phyloP scores from a whole-genome alignment of 768 basidiomycete genomes.

The Lanmaoa rubissima region DNA sequence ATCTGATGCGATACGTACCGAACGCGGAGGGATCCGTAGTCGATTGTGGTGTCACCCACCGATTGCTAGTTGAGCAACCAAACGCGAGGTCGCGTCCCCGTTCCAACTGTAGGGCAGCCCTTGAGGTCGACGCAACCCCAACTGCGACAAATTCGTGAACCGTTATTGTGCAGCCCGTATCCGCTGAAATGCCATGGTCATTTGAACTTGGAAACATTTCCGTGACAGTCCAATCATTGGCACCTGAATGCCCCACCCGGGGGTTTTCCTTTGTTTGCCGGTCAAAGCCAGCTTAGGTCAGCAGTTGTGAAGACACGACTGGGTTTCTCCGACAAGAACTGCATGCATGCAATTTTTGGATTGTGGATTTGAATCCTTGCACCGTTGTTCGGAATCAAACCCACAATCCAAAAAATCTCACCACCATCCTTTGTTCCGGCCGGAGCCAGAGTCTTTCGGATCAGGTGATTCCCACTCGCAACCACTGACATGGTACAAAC shows the following conservation, averaged over 20 bases:
- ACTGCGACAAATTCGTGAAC: constrained; percentile 22
- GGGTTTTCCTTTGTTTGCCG: not conserved
- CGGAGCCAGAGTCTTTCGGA: too few species aligned
- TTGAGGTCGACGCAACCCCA: not conserved
- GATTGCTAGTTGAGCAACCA: constrained; percentile 9
- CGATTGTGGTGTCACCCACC: constrained; percentile 22
- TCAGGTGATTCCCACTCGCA: not conserved
- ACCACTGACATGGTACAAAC: constrained; percentile 15
- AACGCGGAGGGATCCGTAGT: constrained; percentile 17
- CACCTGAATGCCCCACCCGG: not conserved
- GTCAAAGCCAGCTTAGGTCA: not conserved
- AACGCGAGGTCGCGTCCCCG: constrained; percentile 22
- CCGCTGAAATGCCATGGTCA: not conserved
- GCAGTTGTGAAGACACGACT: not conserved
- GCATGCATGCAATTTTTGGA: not conserved
- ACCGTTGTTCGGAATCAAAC: not conserved
- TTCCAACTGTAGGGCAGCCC: constrained; percentile 9
- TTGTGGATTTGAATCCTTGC: not conserved
- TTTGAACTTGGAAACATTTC: not conserved
- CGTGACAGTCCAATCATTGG: not conserved
- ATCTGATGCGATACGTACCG: constrained; percentile 17
- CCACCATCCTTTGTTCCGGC: not conserved
- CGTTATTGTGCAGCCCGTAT: constrained; percentile 7
- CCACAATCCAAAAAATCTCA: too few species aligned
- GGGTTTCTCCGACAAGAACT: not conserved